phyloP scores from a whole-genome alignment of 805 yeast species.

The Metschnikowia matae region DNA sequence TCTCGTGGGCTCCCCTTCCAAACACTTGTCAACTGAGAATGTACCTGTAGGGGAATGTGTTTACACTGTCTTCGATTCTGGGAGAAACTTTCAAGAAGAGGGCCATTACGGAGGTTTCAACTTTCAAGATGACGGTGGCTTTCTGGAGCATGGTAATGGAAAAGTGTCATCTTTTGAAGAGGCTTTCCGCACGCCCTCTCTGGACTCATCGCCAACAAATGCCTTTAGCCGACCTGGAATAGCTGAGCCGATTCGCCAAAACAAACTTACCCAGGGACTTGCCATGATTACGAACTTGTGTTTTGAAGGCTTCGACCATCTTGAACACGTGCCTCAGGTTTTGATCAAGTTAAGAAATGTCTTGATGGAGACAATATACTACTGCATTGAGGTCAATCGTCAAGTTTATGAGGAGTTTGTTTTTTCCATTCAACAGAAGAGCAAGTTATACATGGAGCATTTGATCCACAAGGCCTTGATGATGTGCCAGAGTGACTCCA shows the following conservation, averaged over 20 bases:
- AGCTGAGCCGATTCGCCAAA: neutral
- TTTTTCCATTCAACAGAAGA: constrained; percentile 9
- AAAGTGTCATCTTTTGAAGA: neutral
- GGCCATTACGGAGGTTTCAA: neutral
- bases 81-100: neutral
- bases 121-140: neutral
- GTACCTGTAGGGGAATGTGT: neutral
- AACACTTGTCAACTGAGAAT: neutral
- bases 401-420: constrained; percentile 12
- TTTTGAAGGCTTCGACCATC: constrained; percentile 10
- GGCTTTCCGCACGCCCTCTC: no score
- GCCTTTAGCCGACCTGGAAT: neutral
- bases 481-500: constrained; percentile 7
- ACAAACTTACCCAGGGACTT: constrained; percentile 9
- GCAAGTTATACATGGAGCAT: constrained; percentile 10
- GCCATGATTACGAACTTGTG: constrained; percentile 13
- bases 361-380: constrained; percentile 12
- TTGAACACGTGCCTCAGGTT: constrained; percentile 8
- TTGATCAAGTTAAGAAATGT: constrained; percentile 10
- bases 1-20: constrained; percentile 1
- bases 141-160: neutral
- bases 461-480: constrained; percentile 11
- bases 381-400: constrained; percentile 13
- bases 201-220: neutral
- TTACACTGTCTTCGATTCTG: neutral